Conservation (phyloP, 805 yeast species). For the Barnettozyma sp. region DNA sequence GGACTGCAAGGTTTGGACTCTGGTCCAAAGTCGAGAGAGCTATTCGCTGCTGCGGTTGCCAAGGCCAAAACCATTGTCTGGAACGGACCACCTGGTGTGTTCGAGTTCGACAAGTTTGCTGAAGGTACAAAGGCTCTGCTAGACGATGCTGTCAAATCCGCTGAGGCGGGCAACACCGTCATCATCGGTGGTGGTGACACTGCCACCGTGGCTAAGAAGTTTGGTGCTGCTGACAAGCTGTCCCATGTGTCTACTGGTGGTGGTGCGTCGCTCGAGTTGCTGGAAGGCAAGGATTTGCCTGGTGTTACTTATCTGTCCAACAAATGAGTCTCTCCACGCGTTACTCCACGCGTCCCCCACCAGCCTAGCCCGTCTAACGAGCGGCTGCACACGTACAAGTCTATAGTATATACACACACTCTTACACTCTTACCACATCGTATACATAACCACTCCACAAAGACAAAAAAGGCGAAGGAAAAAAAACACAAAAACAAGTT, state of each 20-base stretch:
- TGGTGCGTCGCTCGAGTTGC: constrained; percentile 97
- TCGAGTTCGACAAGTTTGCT: constrained; percentile 91
- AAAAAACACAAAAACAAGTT: not conserved
- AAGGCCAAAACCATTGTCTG: constrained; percentile 97
- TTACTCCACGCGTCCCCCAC: no score
- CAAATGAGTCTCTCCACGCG: no score
- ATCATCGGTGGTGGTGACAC: constrained; percentile 99
- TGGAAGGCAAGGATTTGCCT: constrained; percentile 98
- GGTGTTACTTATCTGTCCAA: constrained; percentile 92
- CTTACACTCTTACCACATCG: no score
- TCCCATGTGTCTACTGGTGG: constrained; percentile 99
- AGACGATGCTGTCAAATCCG: constrained; percentile 82
- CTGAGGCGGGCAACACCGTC: constrained; percentile 84
- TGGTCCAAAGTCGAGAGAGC: constrained; percentile 82
- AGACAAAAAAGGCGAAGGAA: not conserved
- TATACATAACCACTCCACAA: no score
- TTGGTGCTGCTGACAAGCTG: constrained; percentile 90
- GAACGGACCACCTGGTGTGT: constrained; percentile 99
- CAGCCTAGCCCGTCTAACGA: no score
- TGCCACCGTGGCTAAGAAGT: constrained; percentile 98
- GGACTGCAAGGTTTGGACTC: constrained; percentile 94
- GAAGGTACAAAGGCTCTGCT: constrained; percentile 86
- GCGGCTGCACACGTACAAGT: no score
- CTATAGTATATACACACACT: no score
- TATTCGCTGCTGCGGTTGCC: constrained; percentile 76